A percentile compares a stretch with the other conserved stretches of the same genome.
Conservation (phyloP, 2,329 filamentous ascomycete species). For the Dactylellina haptotyla region DNA sequence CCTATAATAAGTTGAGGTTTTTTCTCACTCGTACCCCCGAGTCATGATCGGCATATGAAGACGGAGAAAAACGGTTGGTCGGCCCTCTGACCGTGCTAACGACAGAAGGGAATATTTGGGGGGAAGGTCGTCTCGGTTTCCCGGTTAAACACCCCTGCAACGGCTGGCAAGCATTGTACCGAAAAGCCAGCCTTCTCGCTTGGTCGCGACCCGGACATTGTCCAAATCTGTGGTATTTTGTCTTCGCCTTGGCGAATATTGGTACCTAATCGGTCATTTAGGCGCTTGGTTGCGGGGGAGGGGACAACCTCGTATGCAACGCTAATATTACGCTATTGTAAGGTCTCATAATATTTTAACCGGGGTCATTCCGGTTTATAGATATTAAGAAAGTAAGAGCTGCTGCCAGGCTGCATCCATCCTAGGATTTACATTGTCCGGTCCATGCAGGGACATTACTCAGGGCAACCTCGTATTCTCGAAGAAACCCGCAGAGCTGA, state of each 20-base stretch:
- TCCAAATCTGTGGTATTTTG: slow-evolving; percentile 15
- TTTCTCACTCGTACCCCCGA: not conserved
- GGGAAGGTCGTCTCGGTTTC: not conserved
- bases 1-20: not conserved
- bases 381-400: not conserved
- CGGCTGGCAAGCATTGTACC: slow-evolving; percentile 24
- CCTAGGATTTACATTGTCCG: not conserved
- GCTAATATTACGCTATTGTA: slow-evolving; percentile 11
- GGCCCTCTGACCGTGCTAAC: slow-evolving; percentile 38
- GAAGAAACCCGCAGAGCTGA: slow-evolving; percentile 4
- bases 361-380: slow-evolving; percentile 14
- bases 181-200: slow-evolving; percentile 36
- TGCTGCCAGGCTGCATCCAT: not conserved
- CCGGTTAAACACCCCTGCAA: slow-evolving; percentile 33
- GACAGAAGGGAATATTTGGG: not conserved
- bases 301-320: slow-evolving; percentile 13
- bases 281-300: slow-evolving; percentile 31
- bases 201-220: slow-evolving; percentile 25
- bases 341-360: slow-evolving; percentile 1
- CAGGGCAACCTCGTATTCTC: slow-evolving; percentile 29
- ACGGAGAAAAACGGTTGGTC: slow-evolving; percentile 38
- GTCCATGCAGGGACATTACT: slow-evolving; percentile 5
- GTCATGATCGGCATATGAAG: slow-evolving; percentile 37
- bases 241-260: slow-evolving; percentile 12
- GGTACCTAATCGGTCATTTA: slow-evolving; percentile 25